Conservation (phyloP, 257 asterid genomes). For the Nicotiana benthamiana region DNA sequence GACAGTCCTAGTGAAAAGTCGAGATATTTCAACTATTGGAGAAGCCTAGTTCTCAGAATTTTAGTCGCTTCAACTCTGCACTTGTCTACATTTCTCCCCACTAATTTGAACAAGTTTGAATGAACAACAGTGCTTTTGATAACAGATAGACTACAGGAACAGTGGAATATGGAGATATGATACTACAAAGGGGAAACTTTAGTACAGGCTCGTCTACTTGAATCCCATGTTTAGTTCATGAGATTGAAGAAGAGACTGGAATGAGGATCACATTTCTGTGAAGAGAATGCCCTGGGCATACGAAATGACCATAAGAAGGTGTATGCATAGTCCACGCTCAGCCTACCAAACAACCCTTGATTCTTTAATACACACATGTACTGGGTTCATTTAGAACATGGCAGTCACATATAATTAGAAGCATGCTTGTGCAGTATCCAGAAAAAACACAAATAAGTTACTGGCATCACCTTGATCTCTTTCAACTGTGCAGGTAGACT, state of each 20-base stretch:
- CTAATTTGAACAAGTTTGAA: not conserved
- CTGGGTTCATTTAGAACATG: not conserved
- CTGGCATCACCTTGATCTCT: constrained; percentile 66
- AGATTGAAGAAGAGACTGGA: not conserved
- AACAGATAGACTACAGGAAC: not conserved
- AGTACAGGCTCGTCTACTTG: not conserved
- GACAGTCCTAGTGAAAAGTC: not conserved
- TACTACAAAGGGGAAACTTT: not conserved
- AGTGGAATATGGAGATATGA: not conserved
- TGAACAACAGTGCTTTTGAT: not conserved
- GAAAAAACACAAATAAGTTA: not conserved
- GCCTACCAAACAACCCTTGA: not conserved
- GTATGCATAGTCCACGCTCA: not conserved
- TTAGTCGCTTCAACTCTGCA: not conserved
- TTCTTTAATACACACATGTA: not conserved
- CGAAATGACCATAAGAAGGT: not conserved
- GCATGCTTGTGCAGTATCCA: not conserved
- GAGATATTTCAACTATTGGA: not conserved
- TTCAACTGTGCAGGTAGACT: constrained; percentile 90
- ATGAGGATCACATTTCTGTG: not conserved
- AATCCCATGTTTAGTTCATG: not conserved
- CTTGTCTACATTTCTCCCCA: not conserved
- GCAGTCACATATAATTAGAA: not conserved
- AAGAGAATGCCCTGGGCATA: not conserved
- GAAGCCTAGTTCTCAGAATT: not conserved